Evolutionary conservation across 371 early-diverging fungal species (phyloP).

Genomic region (Aphelidium insulamus): DNA sequence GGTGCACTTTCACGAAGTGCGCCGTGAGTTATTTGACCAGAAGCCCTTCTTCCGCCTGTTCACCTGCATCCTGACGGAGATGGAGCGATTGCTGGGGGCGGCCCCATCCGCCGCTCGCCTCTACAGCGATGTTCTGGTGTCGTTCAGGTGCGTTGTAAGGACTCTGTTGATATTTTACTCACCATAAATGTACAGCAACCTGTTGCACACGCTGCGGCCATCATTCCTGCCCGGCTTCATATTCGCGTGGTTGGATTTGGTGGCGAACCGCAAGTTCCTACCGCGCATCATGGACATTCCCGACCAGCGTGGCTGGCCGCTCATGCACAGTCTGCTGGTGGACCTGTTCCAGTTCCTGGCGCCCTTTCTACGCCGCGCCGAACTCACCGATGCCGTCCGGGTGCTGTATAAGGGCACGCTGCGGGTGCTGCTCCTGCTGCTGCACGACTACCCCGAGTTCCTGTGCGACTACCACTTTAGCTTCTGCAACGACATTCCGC

Average conservation of each 20-base stretch:
- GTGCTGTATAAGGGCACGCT: conserved; percentile 72
- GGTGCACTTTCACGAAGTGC: conserved; percentile 59
- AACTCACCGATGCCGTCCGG: conserved; percentile 48
- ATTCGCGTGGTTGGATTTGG: conserved; percentile 86
- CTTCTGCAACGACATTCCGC: conserved; percentile 78
- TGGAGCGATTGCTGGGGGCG: no score
- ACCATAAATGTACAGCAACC: conserved; percentile 37
- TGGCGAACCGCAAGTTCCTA: conserved; percentile 80
- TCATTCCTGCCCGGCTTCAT: conserved; percentile 78
- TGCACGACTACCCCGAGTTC: conserved; percentile 96
- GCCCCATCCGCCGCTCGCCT: background rate
- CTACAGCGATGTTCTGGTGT: background rate
- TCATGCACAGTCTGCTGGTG: conserved; percentile 55
- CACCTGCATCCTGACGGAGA: conserved; percentile 54
- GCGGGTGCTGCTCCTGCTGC: conserved; percentile 68
- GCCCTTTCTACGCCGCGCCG: conserved; percentile 50
- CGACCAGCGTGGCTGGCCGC: conserved; percentile 62
- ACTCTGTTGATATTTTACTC: no score
- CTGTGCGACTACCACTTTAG: conserved; percentile 76
- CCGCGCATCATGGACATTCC: conserved; percentile 56
- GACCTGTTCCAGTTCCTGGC: conserved; percentile 60
- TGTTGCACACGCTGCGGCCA: conserved; percentile 66
- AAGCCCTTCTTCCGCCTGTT: conserved; percentile 77
- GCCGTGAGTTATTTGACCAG: conserved; percentile 58
- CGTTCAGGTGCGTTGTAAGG: conserved; percentile 1